Percentiles rank a stretch among this genome's conserved stretches.
phyloP scores from a whole-genome alignment of 768 basidiomycete species.

The Auriscalpium orientale region DNA sequence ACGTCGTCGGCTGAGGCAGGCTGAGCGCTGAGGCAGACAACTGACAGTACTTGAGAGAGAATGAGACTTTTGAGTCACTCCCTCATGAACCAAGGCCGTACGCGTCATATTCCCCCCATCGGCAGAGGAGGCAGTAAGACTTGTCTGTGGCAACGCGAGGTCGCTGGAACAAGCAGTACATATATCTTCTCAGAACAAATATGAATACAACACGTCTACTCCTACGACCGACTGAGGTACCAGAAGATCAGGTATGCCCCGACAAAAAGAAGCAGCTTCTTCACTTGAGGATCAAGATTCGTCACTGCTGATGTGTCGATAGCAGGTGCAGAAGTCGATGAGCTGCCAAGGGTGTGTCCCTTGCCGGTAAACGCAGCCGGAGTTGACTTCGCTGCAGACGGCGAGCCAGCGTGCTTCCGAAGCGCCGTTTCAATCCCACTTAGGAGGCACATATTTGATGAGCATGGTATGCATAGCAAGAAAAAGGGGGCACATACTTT shows the following conservation, averaged over 20 bases:
- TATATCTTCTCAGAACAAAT: neutral
- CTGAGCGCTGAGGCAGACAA: too few species aligned
- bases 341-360: constrained; percentile 65
- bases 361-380: constrained; percentile 54
- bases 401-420: constrained; percentile 35
- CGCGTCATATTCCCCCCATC: too few species aligned
- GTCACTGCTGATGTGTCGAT: constrained; percentile 32
- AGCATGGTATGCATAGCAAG: neutral
- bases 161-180: neutral
- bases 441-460: neutral
- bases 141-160: too few species aligned
- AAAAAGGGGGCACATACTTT: constrained; percentile 33
- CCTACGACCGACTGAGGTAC: constrained; percentile 24
- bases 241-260: constrained; percentile 56
- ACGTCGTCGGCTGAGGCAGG: neutral
- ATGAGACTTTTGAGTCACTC: too few species aligned
- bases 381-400: constrained; percentile 26
- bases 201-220: neutral
- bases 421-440: constrained; percentile 60
- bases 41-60: too few species aligned
- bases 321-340: constrained; percentile 26
- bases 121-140: neutral
- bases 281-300: constrained; percentile 60
- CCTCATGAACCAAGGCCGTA: too few species aligned
- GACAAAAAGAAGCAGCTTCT: constrained; percentile 53